These are phyloP conservation scores for Trypanosoma mega DNA, from an alignment of 208 protist genomes.

Conservation along the genomic window DNA sequence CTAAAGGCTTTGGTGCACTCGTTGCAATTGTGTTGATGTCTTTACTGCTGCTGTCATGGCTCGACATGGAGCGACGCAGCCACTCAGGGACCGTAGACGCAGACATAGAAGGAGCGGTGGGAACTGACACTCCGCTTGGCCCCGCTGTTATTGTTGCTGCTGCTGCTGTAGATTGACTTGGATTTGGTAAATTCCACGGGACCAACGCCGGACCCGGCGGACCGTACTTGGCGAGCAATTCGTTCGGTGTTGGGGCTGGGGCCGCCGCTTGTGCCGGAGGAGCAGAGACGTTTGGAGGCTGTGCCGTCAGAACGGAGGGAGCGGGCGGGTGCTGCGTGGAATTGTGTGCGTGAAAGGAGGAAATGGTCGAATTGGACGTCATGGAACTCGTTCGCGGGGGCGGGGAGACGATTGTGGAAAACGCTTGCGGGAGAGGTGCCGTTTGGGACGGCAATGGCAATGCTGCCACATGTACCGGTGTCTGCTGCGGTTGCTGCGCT, in stretches of 20 bases:
- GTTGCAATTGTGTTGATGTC: background rate
- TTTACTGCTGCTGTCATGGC: slow-evolving; percentile 1
- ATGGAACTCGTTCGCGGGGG: too few species aligned
- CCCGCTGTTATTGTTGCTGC: background rate
- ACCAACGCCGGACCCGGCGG: slow-evolving; percentile 23
- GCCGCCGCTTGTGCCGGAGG: background rate
- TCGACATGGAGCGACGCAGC: slow-evolving; percentile 6
- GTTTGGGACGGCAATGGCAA: too few species aligned
- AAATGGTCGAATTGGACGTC: too few species aligned
- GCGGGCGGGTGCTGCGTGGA: too few species aligned
- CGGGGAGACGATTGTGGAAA: too few species aligned
- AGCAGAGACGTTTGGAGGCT: background rate
- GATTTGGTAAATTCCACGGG: slow-evolving; percentile 9
- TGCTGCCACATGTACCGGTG: too few species aligned
- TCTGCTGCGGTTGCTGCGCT: too few species aligned
- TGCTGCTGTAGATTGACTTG: background rate
- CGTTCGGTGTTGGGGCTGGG: background rate
- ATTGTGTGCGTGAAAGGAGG: too few species aligned
- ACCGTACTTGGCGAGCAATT: slow-evolving; percentile 26
- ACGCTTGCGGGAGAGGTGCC: too few species aligned
- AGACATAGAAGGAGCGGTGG: too few species aligned
- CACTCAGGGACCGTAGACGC: slow-evolving; percentile 1
- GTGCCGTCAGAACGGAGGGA: too few species aligned
- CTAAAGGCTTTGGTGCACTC: background rate
- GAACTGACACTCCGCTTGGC: too few species aligned